These are phyloP conservation scores for Cutaneotrichosporon dermatis DNA, from an alignment of 1,284 basidiomycete species.

Conservation along the genomic window DNA sequence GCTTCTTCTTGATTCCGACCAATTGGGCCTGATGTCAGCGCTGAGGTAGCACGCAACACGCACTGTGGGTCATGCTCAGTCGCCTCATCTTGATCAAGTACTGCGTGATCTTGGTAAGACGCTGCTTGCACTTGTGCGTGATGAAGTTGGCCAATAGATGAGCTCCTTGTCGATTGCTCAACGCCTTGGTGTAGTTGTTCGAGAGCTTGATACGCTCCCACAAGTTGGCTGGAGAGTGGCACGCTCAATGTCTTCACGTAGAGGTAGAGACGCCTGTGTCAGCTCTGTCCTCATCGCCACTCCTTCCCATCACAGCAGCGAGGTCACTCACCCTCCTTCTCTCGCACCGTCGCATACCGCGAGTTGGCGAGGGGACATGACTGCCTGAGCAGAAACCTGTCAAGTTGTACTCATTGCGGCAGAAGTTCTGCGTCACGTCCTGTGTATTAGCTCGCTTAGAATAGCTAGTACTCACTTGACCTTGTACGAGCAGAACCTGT, in stretches of 20 bases:
- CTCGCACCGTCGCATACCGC: slow-evolving; percentile 92
- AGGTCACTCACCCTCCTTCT: slow-evolving; percentile 71
- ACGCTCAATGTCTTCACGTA: slow-evolving; percentile 96
- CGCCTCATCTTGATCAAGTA: slow-evolving; percentile 98
- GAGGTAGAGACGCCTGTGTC: slow-evolving; percentile 82
- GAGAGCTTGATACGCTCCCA: slow-evolving; percentile 95
- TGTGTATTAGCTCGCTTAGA: slow-evolving; percentile 49
- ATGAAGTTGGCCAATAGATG: slow-evolving; percentile 95
- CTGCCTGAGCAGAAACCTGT: slow-evolving; percentile 94
- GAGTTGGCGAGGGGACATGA: slow-evolving; percentile 97
- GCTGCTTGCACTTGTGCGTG: slow-evolving; percentile 98
- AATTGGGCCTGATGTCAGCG: slow-evolving; percentile 68
- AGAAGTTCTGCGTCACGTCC: slow-evolving; percentile 95
- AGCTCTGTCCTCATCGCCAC: neutral
- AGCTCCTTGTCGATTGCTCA: slow-evolving; percentile 94
- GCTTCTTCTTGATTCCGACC: slow-evolving; percentile 94
- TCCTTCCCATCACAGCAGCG: too few species aligned
- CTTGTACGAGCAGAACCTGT: slow-evolving; percentile 83
- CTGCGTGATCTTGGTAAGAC: slow-evolving; percentile 97
- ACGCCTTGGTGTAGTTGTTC: slow-evolving; percentile 92
- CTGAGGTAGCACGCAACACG: slow-evolving; percentile 37
- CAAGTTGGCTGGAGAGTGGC: slow-evolving; percentile 94
- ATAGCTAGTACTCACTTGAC: slow-evolving; percentile 96
- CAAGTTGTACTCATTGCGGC: slow-evolving; percentile 97
- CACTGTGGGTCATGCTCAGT: slow-evolving; percentile 79